Conservation (phyloP, 2,329 filamentous ascomycete species). For the Exserohilum turcica region DNA sequence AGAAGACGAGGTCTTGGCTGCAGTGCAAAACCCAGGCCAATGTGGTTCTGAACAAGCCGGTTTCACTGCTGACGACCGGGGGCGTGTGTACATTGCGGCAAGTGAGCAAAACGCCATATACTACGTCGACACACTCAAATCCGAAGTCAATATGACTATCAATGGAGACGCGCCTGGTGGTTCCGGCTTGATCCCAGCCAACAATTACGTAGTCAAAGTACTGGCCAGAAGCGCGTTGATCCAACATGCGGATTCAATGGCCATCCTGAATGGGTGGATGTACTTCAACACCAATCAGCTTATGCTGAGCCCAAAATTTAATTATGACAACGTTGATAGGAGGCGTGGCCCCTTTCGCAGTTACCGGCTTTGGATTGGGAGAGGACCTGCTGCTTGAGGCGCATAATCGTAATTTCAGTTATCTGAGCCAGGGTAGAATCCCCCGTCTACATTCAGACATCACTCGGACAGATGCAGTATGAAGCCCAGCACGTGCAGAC, state of each 20-base stretch:
- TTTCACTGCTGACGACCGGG: slow-evolving; percentile 51
- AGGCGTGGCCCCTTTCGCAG: slow-evolving; percentile 47
- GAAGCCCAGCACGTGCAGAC: too few relatives aligned
- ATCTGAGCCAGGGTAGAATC: not conserved
- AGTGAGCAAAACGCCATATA: slow-evolving; percentile 54
- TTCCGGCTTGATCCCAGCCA: slow-evolving; percentile 37
- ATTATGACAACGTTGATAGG: slow-evolving; percentile 49
- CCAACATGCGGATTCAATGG: slow-evolving; percentile 51
- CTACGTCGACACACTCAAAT: slow-evolving; percentile 49
- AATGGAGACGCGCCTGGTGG: slow-evolving; percentile 44
- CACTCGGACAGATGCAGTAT: too few relatives aligned
- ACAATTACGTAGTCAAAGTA: slow-evolving; percentile 50
- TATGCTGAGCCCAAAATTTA: slow-evolving; percentile 41
- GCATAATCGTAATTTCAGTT: not conserved
- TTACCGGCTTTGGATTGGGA: slow-evolving; percentile 45
- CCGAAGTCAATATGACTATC: slow-evolving; percentile 42
- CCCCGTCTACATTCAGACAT: too few relatives aligned
- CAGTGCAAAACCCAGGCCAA: slow-evolving; percentile 49
- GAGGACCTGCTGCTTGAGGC: slow-evolving; percentile 39
- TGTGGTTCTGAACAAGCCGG: slow-evolving; percentile 51
- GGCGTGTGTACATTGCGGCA: slow-evolving; percentile 50
- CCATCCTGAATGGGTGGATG: slow-evolving; percentile 50
- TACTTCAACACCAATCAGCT: slow-evolving; percentile 54
- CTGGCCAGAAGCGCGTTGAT: slow-evolving; percentile 49
- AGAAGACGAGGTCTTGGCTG: slow-evolving; percentile 45